Evolutionary conservation across 805 yeast species (phyloP).

Genomic region (Lipomyces yamanashiensis): DNA sequence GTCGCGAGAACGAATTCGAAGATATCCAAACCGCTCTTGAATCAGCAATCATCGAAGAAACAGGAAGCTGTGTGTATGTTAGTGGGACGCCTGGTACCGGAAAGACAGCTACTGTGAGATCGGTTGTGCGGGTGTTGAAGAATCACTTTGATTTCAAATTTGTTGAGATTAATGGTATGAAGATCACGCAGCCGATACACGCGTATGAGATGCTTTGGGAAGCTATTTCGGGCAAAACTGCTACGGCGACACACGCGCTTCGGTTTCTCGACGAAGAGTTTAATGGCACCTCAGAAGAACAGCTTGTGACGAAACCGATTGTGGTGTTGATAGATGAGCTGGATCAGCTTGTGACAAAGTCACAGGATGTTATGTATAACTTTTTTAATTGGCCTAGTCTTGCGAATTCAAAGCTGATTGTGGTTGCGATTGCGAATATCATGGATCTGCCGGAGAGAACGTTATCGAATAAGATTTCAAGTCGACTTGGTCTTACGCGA

Average conservation of each 20-base stretch:
- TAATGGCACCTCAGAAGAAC: conserved; percentile 41
- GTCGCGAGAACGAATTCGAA: conserved; percentile 83
- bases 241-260: conserved; percentile 68
- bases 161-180: conserved; percentile 89
- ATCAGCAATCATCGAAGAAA: conserved; percentile 66
- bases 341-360: conserved; percentile 84
- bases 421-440: conserved; percentile 93
- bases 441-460: conserved; percentile 95
- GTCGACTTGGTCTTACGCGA: conserved; percentile 86
- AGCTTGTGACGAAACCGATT: conserved; percentile 30
- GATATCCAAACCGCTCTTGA: conserved; percentile 71
- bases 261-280: conserved; percentile 74
- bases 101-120: conserved; percentile 90
- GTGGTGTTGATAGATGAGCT: conserved; percentile 88
- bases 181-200: conserved; percentile 73
- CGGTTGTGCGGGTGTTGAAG: conserved; percentile 73
- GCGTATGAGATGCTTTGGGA: conserved; percentile 87
- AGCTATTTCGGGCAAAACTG: conserved; percentile 60
- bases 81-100: conserved; percentile 99
- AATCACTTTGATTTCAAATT: conserved; percentile 62
- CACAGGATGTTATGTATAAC: conserved; percentile 88
- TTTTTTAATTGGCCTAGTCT: conserved; percentile 98
- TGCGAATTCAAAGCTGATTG: conserved; percentile 74
- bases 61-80: conserved; percentile 84
- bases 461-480: conserved; percentile 84